Conservation (phyloP, 495 filamentous ascomycete species). For the Entonaema liquescens region DNA sequence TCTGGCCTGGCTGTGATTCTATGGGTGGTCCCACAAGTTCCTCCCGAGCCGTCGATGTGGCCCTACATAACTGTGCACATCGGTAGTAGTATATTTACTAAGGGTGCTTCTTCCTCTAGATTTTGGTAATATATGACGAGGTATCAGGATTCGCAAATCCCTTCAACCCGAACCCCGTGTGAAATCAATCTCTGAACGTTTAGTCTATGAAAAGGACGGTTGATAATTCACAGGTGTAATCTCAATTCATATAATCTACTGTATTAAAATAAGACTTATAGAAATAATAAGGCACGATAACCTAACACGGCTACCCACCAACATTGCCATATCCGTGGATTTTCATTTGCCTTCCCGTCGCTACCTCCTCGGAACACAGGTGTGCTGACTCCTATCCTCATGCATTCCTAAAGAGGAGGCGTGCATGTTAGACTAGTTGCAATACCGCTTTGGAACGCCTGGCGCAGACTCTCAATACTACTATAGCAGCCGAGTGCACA, state of each 20-base stretch:
- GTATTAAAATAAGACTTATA: neutral
- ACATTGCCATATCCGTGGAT: neutral
- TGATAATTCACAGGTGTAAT: neutral
- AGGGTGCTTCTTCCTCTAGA: neutral
- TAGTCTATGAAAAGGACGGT: neutral
- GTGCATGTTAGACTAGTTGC: slow-evolving; percentile 45
- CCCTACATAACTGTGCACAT: neutral
- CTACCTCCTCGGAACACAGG: neutral
- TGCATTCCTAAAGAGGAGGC: slow-evolving; percentile 36
- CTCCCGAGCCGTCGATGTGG: neutral
- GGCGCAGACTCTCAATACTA: slow-evolving; percentile 42
- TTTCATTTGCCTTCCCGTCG: neutral
- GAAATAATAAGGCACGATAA: neutral
- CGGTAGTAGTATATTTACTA: too few species aligned
- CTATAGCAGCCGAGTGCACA: slow-evolving; percentile 45
- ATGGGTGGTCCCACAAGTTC: neutral
- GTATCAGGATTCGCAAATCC: neutral
- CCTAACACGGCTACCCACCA: neutral
- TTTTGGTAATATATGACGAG: neutral
- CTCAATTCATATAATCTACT: too few species aligned
- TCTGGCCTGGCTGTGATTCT: neutral
- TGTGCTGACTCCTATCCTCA: neutral
- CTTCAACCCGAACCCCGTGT: neutral
- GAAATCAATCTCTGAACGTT: neutral
- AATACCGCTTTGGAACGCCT: slow-evolving; percentile 38